Base-by-base conservation (phyloP, 2,329 filamentous ascomycete genomes). In the Akanthomyces uredinophilus region DNA sequence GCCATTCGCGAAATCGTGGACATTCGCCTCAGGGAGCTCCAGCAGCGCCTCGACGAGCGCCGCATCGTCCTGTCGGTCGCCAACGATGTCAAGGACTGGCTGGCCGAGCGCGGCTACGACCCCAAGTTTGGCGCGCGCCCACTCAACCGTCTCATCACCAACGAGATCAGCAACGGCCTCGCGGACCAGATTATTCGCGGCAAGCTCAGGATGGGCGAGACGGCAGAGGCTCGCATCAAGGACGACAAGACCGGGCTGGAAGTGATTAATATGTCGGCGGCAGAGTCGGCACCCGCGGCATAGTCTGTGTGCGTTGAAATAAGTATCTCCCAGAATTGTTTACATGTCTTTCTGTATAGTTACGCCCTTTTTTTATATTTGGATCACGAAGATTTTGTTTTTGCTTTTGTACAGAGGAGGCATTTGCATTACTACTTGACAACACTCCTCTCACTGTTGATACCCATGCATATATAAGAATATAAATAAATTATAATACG, bases 121-220 rank as follows among this genome's bases (percentile, higher is more conserved):
- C 91, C 94, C 24, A 88, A 88, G 70, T 98, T 92, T 72, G 95
- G 95, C 65, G 95, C 95, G 8, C 83, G 95, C 7, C 95, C 95
- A 32, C 81, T 98, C 37, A 97, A 98, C 74, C 83, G 95, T 43
- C 83, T 98, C 58, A 97, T 98, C 67, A 86, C 90, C 24, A 96
- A 89, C 70, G 87, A 97, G 75, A 92, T 99, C 67, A 88, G 91
- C 64, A 97, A 97, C 73, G 83, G 86, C 4, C 81, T 98, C 44
- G 95, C 95, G 0, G 93, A 96, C 71, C 90, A 89, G 78, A 96
- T 99, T 69, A 98, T 98, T 68, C 83, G 90, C 60, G 95, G 95
- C 22, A 80, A 92, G 74, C 77, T 98, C 64, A 89, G 87, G 74
- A 84, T 80, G 63, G 92, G 92, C 1, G 87, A 96, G 69, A 83